phyloP scores from a whole-genome alignment of 2,329 filamentous ascomycete species.

The Zalaria obscura region DNA sequence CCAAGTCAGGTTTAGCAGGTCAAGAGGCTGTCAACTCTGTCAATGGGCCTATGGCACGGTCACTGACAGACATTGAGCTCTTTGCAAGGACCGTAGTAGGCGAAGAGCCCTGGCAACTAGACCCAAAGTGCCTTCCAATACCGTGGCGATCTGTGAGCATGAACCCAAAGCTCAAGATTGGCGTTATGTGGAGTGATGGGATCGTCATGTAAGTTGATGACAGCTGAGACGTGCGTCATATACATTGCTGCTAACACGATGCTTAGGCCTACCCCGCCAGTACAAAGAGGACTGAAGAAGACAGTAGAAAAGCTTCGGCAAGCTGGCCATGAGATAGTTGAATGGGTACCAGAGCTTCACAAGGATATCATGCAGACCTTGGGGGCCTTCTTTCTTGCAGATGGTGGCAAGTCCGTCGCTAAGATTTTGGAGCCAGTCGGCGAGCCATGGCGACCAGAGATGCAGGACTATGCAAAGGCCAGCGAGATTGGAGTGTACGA shows the following conservation, averaged over 20 bases:
- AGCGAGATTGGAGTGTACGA: slow-evolving; percentile 26
- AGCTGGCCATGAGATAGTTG: slow-evolving; percentile 40
- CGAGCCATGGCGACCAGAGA: slow-evolving; percentile 35
- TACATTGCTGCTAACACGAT: neutral
- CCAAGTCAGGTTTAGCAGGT: slow-evolving; percentile 44
- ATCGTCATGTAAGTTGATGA: slow-evolving; percentile 30
- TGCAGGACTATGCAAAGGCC: slow-evolving; percentile 29
- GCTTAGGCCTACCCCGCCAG: slow-evolving; percentile 40
- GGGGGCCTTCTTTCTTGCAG: slow-evolving; percentile 31
- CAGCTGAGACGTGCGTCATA: too few species aligned
- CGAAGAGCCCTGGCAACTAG: slow-evolving; percentile 36
- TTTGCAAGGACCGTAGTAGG: slow-evolving; percentile 27
- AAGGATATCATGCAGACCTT: slow-evolving; percentile 35
- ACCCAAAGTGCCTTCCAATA: slow-evolving; percentile 38
- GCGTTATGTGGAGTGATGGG: slow-evolving; percentile 44
- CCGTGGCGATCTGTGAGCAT: slow-evolving; percentile 35
- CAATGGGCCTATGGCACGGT: slow-evolving; percentile 47
- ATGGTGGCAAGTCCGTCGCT: slow-evolving; percentile 34
- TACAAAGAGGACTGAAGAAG: slow-evolving; percentile 41
- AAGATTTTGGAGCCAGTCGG: slow-evolving; percentile 24
- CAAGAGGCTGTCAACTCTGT: slow-evolving; percentile 52
- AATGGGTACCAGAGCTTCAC: slow-evolving; percentile 42
- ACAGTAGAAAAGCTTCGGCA: slow-evolving; percentile 37
- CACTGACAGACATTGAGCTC: slow-evolving; percentile 35
- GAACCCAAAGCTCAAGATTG: slow-evolving; percentile 42